Evolutionary conservation across 176 grass and related monocot genomes (phyloP).

Genomic region (Eragrostis curvula): DNA sequence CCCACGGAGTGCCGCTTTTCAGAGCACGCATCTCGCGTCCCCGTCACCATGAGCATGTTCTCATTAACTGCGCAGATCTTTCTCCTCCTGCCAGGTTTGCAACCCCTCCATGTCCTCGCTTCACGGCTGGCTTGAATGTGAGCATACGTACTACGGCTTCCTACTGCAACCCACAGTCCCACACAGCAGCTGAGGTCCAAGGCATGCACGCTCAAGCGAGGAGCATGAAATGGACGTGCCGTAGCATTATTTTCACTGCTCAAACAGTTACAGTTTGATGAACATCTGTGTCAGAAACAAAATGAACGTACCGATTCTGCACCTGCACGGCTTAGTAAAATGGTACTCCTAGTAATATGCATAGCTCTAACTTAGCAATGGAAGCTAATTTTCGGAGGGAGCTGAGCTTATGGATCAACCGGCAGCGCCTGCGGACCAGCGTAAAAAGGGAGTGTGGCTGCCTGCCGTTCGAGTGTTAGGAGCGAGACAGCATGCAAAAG

Average conservation of each 20-base stretch:
- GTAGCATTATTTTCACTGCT: too few species aligned
- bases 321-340: too few species aligned
- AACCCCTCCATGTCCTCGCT: not conserved
- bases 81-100: not conserved
- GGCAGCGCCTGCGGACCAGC: not conserved
- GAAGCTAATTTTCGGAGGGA: too few species aligned
- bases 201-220: too few species aligned
- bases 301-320: too few species aligned
- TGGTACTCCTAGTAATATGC: too few species aligned
- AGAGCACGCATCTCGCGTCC: not conserved
- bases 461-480: not conserved
- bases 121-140: conserved; percentile 8
- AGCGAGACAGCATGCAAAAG: conserved; percentile 18
- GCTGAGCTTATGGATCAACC: not conserved
- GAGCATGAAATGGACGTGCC: too few species aligned
- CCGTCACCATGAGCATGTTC: not conserved
- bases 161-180: too few species aligned
- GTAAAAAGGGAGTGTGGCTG: not conserved
- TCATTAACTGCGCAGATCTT: not conserved
- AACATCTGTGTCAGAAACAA: too few species aligned
- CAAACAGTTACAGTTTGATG: too few species aligned
- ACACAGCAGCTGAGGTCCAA: too few species aligned
- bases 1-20: not conserved
- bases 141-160: not conserved
- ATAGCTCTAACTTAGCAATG: too few species aligned